Evolutionary conservation across 2,329 filamentous ascomycete genomes (phyloP).

Genomic region (Aspergillus sclerotialis): DNA sequence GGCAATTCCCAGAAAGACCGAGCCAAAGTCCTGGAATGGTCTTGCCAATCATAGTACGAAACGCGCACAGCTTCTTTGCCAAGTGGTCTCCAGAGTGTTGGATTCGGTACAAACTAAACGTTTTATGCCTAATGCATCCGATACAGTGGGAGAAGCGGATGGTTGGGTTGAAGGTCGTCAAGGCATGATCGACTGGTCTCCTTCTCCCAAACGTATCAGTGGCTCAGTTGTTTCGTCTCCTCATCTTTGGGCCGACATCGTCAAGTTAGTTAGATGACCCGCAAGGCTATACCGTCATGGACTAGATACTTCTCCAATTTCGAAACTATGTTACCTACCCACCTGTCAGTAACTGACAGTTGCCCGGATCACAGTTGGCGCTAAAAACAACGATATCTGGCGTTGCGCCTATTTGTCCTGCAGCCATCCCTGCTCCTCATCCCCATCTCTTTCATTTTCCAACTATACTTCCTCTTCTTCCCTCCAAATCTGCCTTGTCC

Average conservation of each 20-base stretch:
- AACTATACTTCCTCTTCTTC: slow-evolving; percentile 15
- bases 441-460: slow-evolving; percentile 4
- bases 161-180: too few species aligned
- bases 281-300: not conserved
- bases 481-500: slow-evolving; percentile 8
- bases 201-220: not conserved
- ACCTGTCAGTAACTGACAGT: not conserved
- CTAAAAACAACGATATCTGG: slow-evolving; percentile 20
- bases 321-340: not conserved
- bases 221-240: not conserved
- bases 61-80: slow-evolving; percentile 28
- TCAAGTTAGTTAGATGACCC: slow-evolving; percentile 1
- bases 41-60: slow-evolving; percentile 19
- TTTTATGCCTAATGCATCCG: slow-evolving; percentile 5
- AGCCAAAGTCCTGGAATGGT: too few species aligned
- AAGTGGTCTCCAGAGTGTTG: slow-evolving; percentile 27
- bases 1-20: too few species aligned
- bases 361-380: slow-evolving; percentile 19
- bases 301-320: not conserved
- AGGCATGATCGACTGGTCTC: not conserved
- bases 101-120: slow-evolving; percentile 23
- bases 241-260: too few species aligned
- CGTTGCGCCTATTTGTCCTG: slow-evolving; percentile 19
- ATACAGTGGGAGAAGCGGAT: slow-evolving; percentile 7
- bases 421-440: slow-evolving; percentile 18